These are phyloP conservation scores for Malassezia equina DNA, from an alignment of 1,284 basidiomycete species.

Conservation along the genomic window DNA sequence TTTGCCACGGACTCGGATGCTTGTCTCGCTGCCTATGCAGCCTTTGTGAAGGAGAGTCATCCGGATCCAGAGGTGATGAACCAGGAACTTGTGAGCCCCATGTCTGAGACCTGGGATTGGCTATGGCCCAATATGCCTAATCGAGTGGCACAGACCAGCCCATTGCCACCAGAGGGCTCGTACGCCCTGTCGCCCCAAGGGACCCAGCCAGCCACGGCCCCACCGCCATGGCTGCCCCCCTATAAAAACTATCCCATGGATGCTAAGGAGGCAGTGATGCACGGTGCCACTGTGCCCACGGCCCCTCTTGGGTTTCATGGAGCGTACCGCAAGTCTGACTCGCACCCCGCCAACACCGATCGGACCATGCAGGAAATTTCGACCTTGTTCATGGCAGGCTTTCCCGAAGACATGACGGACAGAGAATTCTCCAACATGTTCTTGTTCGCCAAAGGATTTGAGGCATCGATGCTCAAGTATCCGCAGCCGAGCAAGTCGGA, in stretches of 20 bases:
- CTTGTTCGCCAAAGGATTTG: constrained; percentile 86
- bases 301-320: not conserved
- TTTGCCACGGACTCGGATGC: not conserved
- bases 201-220: not conserved
- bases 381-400: constrained; percentile 96
- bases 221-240: not conserved
- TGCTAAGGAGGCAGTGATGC: not conserved
- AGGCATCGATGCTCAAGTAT: constrained; percentile 85
- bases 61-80: not conserved
- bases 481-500: constrained; percentile 21
- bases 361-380: constrained; percentile 67
- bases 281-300: not conserved
- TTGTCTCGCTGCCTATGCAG: not conserved
- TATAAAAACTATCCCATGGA: not conserved
- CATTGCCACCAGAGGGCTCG: not conserved
- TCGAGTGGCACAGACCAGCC: not conserved
- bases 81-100: not conserved
- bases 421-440: constrained; percentile 99
- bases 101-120: not conserved
- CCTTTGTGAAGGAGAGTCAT: not conserved
- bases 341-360: not conserved
- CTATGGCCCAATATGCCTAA: not conserved
- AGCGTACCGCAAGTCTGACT: not conserved
- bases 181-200: not conserved
- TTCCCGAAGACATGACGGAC: constrained; percentile 97